These are phyloP conservation scores for Bryum argenteum DNA, from an alignment of 225 moss, liverwort and hornwort species.

Conservation along the genomic window DNA sequence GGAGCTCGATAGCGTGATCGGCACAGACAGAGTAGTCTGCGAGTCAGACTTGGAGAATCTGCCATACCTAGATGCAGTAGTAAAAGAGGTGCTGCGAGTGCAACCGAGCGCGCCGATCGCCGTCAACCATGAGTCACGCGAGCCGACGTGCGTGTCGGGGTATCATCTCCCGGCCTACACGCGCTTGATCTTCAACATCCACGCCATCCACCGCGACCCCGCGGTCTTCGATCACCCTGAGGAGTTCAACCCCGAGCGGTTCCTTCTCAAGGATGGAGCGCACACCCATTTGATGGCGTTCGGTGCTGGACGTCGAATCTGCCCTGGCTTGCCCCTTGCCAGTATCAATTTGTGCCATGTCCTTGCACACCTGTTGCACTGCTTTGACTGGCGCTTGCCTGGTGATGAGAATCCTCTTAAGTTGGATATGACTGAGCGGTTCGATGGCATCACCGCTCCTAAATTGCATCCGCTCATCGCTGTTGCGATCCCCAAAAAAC, in stretches of 20 bases:
- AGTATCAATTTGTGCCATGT: slow-evolving; percentile 42
- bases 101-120: slow-evolving; percentile 55
- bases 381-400: slow-evolving; percentile 40
- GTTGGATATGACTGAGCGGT: slow-evolving; percentile 42
- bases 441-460: slow-evolving; percentile 40
- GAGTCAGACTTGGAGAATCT: slow-evolving; percentile 63
- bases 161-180: slow-evolving; percentile 67
- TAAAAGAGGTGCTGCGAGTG: slow-evolving; percentile 69
- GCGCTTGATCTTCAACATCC: slow-evolving; percentile 54
- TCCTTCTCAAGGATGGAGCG: slow-evolving; percentile 23
- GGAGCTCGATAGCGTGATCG: slow-evolving; percentile 71
- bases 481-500: slow-evolving; percentile 32
- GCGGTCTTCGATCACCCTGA: slow-evolving; percentile 49
- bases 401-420: slow-evolving; percentile 20
- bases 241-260: slow-evolving; percentile 43
- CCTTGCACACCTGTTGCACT: slow-evolving; percentile 42
- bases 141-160: slow-evolving; percentile 38
- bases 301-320: slow-evolving; percentile 73
- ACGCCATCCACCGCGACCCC: slow-evolving; percentile 55
- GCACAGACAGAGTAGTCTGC: slow-evolving; percentile 50
- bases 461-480: slow-evolving; percentile 33
- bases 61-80: slow-evolving; percentile 62
- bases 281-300: slow-evolving; percentile 47
- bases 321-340: slow-evolving; percentile 69
- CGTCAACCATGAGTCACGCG: slow-evolving; percentile 52